Base-by-base conservation (phyloP, 352 stramenopile genomes). In the Phytophthora sansomeana region DNA sequence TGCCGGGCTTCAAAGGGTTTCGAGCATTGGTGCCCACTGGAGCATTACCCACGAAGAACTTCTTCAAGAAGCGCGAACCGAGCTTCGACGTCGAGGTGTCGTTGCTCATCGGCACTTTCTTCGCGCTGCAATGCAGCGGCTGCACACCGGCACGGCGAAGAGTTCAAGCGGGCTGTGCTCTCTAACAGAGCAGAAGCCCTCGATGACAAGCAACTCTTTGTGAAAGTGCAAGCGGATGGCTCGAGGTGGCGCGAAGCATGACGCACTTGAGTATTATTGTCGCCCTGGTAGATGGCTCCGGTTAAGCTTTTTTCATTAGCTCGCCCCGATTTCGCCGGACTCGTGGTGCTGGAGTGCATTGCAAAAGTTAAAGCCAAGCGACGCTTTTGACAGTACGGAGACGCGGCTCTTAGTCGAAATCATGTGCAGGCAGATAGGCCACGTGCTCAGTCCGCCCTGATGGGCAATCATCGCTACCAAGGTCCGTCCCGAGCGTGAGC, bases 91-190 rank as follows among this genome's bases (percentile, higher is more conserved):
- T n/a, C n/a, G 49, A 48, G 13, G 35, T 41, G 30, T 61, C 47
- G 49, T 61, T 48, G 58, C 39, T 61, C 32, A 67, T 6, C 30
- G 41, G 58, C 49, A 60, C 39, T 61, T 67, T 67, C 30, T 67
- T 67, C 58, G 50, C 17, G 39, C 49, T 60, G 39, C n/a, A 28
- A 0, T 47, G 50, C 58, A 59, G 58, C 58, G 58, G 47, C 47
- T 65, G 47, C 58, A 58, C 36, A 21, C 33, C 17, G 26, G 32
- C 39, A 30, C n/a, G 19, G 19, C 13, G 29, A 19, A 38, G 29
- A 60, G 29, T 66, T 66, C 58, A 60, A 56, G 5, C 30, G 41
- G 41, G 17, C 17, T 26, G 19, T n/a, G 33, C 10, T 16, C 36
- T 66, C 48, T 60, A 6, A 5, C 13, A 17, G 9, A 14, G 17